A percentile compares a stretch with the other conserved stretches of the same genome.
Conservation (phyloP, 1,284 basidiomycete genomes). For the Tetrapyrgos nigripes region DNA sequence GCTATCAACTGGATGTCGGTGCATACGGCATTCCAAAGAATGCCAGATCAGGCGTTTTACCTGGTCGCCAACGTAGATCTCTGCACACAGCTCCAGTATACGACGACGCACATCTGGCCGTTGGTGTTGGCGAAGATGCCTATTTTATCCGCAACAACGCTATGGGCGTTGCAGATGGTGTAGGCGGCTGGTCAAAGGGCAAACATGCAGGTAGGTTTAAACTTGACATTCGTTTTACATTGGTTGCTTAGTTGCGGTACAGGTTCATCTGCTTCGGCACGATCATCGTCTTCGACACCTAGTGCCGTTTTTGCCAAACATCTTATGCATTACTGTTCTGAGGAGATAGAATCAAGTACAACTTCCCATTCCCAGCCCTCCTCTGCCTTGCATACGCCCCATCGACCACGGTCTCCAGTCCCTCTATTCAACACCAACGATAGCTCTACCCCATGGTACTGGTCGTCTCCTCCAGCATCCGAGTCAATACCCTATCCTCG, state of each 20-base stretch:
- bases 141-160: conserved; percentile 86
- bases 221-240: background rate
- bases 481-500: conserved; percentile 9
- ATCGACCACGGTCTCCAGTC: conserved; percentile 19
- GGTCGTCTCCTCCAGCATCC: conserved; percentile 16
- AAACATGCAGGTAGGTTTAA: conserved; percentile 32
- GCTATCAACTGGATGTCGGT: conserved; percentile 2
- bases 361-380: conserved; percentile 11
- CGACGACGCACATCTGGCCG: conserved; percentile 47
- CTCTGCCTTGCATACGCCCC: conserved; percentile 26
- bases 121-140: conserved; percentile 86
- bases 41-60: background rate
- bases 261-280: background rate
- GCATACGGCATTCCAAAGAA: conserved; percentile 3
- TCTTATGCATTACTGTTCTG: conserved; percentile 85
- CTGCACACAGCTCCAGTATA: background rate
- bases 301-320: conserved; percentile 85
- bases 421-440: conserved; percentile 13
- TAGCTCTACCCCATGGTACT: conserved; percentile 16
- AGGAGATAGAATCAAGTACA: conserved; percentile 41
- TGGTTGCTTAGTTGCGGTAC: background rate
- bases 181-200: conserved; percentile 83
- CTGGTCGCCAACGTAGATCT: background rate
- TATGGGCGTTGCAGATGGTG: conserved; percentile 89
- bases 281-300: conserved; percentile 38